Conservation (phyloP, 2,329 filamentous ascomycete species). For the Colletotrichum theobromicola region DNA sequence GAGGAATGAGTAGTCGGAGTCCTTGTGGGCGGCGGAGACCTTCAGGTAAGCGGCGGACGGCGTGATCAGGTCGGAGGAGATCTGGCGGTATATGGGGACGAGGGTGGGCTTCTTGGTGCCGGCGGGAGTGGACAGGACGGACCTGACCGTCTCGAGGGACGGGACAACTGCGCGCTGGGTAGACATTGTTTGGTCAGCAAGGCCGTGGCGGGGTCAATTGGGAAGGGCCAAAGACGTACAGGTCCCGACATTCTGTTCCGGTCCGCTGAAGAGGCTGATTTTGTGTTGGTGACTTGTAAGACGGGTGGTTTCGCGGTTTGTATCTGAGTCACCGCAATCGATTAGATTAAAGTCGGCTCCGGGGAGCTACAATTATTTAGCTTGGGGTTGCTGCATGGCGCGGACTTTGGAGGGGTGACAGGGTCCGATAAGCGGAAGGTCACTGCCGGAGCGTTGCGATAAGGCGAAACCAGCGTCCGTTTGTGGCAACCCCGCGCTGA, state of each 20-base stretch:
- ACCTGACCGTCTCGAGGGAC: conserved; percentile 51
- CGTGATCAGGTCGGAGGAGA: conserved; percentile 91
- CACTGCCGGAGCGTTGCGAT: conserved; percentile 14
- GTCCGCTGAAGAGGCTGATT: neutral
- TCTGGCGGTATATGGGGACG: conserved; percentile 81
- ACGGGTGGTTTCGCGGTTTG: neutral
- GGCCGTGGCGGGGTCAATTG: neutral
- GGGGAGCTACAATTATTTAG: conserved; percentile 7
- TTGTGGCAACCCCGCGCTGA: conserved; percentile 18
- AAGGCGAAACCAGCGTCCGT: conserved; percentile 13
- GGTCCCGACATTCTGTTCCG: conserved; percentile 19
- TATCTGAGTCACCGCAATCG: conserved; percentile 15
- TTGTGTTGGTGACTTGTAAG: neutral
- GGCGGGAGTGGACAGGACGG: conserved; percentile 37
- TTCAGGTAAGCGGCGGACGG: conserved; percentile 96
- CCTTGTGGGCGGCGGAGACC: conserved; percentile 73
- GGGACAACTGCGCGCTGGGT: conserved; percentile 46
- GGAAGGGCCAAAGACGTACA: neutral
- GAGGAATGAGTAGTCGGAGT: conserved; percentile 84
- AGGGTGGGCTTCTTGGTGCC: conserved; percentile 64
- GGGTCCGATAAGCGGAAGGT: conserved; percentile 19
- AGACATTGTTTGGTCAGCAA: neutral
- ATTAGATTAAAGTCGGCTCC: neutral
- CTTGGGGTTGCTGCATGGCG: neutral
- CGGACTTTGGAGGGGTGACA: conserved; percentile 16